Evolutionary conservation across 2,329 filamentous ascomycete genomes (phyloP).

Genomic region (Chaetomiaceae sp.): DNA sequence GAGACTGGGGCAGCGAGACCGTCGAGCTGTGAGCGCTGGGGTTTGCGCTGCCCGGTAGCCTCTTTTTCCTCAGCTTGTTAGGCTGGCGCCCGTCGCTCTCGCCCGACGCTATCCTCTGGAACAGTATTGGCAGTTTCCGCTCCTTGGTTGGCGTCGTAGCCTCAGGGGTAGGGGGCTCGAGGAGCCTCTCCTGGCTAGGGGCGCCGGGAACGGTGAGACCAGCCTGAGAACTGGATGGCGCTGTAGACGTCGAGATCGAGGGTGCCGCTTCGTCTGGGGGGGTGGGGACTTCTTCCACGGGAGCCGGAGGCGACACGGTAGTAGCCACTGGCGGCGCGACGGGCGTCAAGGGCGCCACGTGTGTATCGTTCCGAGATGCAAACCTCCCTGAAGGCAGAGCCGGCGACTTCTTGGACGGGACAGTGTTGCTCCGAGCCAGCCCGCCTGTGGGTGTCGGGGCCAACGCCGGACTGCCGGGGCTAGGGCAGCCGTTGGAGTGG

Average conservation of each 20-base stretch:
- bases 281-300: conserved; percentile 36
- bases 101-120: conserved; percentile 63
- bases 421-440: conserved; percentile 72
- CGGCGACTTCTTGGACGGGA: conserved; percentile 86
- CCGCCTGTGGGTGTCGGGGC: conserved; percentile 52
- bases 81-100: conserved; percentile 67
- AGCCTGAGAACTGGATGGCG: conserved; percentile 10
- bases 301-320: conserved; percentile 41
- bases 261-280: conserved; percentile 29
- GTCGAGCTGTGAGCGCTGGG: conserved; percentile 89
- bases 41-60: conserved; percentile 69
- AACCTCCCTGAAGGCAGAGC: conserved; percentile 65
- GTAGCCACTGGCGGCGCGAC: conserved; percentile 43
- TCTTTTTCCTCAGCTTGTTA: conserved; percentile 89
- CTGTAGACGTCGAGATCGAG: conserved; percentile 10
- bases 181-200: conserved; percentile 27
- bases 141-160: conserved; percentile 58
- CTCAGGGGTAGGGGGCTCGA: conserved; percentile 24
- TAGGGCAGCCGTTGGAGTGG: conserved; percentile 65
- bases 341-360: conserved; percentile 32
- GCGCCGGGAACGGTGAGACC: conserved; percentile 15
- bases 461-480: conserved; percentile 60
- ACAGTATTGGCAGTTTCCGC: conserved; percentile 63
- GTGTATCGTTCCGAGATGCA: conserved; percentile 36
- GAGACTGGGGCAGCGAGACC: conserved; percentile 61